These are phyloP conservation scores for Trichosporon faecale DNA, from an alignment of 1,284 basidiomycete genomes.

Conservation along the genomic window DNA sequence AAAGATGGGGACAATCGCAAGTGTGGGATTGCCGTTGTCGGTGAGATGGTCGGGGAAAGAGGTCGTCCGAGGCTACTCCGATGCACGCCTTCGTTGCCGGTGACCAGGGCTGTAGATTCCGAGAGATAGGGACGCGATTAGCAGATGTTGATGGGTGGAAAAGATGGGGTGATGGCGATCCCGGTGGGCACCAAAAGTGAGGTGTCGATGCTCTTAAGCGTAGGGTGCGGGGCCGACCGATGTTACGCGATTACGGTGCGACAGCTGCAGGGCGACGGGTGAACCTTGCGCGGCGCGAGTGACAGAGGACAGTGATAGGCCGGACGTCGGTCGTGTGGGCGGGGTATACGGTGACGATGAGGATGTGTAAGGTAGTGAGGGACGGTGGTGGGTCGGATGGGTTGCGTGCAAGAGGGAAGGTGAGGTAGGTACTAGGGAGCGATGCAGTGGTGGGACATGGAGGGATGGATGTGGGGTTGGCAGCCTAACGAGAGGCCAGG, in stretches of 20 bases:
- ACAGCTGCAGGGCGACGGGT: not conserved
- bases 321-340: not conserved
- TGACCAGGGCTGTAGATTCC: not conserved
- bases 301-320: not conserved
- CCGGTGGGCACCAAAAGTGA: not conserved
- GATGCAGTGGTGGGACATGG: not conserved
- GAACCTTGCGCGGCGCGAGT: not conserved
- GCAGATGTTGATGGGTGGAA: not conserved
- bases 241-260: conserved; percentile 2
- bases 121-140: not conserved
- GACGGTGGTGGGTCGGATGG: not conserved
- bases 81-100: not conserved
- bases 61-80: not conserved
- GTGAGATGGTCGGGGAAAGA: not conserved
- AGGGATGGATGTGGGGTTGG: conserved; percentile 2
- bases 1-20: not conserved
- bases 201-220: not conserved
- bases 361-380: not conserved
- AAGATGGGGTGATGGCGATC: conserved; percentile 1
- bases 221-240: conserved; percentile 2
- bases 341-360: not conserved
- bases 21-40: not conserved
- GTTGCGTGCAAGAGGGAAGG: not conserved
- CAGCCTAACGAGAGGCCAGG: not conserved
- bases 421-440: not conserved